Evolutionary conservation across 441 rosid species (phyloP).

Genomic region (Dalechampia spathulata): DNA sequence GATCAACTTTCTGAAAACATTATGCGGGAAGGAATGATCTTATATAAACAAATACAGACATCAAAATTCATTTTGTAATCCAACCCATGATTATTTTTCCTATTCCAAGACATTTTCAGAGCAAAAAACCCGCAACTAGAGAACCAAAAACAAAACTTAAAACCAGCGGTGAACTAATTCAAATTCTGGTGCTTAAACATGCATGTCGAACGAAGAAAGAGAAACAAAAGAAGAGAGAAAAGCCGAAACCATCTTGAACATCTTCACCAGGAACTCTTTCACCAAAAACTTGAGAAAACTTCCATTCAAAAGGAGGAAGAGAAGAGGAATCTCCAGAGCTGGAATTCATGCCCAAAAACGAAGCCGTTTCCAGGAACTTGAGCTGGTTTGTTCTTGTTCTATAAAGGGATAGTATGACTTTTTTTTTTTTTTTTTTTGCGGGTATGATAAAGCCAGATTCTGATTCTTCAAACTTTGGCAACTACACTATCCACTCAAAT

Average conservation of each 20-base stretch:
- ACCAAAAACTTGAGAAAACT: conserved; percentile 62
- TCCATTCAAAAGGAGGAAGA: conserved; percentile 37
- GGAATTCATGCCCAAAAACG: conserved; percentile 14
- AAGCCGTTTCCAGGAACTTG: no score
- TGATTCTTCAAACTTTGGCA: no score
- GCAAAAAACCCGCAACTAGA: not conserved
- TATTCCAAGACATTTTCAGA: not conserved
- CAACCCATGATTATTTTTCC: not conserved
- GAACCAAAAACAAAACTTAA: not conserved
- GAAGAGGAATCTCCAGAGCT: conserved; percentile 13
- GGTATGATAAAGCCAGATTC: not conserved
- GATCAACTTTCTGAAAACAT: not conserved
- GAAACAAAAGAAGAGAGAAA: not conserved
- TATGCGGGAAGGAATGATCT: not conserved
- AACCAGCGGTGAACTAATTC: not conserved
- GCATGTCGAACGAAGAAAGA: not conserved
- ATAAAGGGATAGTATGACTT: not conserved
- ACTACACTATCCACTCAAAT: no score
- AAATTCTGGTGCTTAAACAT: not conserved
- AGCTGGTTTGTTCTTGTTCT: no score
- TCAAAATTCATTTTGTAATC: not conserved
- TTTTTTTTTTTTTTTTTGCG: not conserved
- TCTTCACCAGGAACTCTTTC: conserved; percentile 48
- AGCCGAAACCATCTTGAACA: conserved; percentile 39
- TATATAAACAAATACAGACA: not conserved